Base-by-base conservation (phyloP, 805 yeast species). In the Cyberlindnera galapagoensis region DNA sequence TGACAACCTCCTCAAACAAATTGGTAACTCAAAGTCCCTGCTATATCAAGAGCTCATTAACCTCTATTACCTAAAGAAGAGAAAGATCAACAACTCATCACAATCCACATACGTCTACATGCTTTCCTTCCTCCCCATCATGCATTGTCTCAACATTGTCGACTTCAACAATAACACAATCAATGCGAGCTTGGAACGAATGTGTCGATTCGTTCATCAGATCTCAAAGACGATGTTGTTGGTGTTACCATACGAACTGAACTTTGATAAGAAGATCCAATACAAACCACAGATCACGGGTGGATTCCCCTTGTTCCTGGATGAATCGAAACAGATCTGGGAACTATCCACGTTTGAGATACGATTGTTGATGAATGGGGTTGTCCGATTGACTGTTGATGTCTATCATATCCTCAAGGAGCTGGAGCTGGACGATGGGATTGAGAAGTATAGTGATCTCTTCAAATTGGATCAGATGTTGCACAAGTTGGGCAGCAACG, bases 1-100 rank as follows among this genome's bases (percentile, higher is more conserved):
- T 14, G 18, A 18, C 12, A 38, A 42, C 13, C 21, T 51, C 5
- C n/a, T 33, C 1, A 48, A 44, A 24, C 54, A 51, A 28, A 40
- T 48, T 5, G 30, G 42, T 13, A 44, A 41, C 22, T 48, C 51
- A 2, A 38, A 42, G 20, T 37, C 49, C 1, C 28, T 49, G 18
- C 31, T 48, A 5, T 49, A 35, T 23, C 53, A 51, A 26, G 56
- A 51, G 26, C 31, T 49, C 12, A 41, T 49, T 10, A 36, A 29
- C 16, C 23, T 51, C 9, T 48, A 48, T 24, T 26, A 38, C 2
- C 10, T 51, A 20, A 44, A 38, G 20, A 42, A 36, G 24, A 36
- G 43, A 24, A 48, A 39, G 26, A 31, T 42, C n/a, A 20, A 34
- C 6, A 44, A 35, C 8, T 34, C 39, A 2, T 17, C 31, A 6